Evolutionary conservation across 2,329 filamentous ascomycete species (phyloP), one percentile per base, ranked within the genome.

Genomic region (Coniochaeta sp.): DNA sequence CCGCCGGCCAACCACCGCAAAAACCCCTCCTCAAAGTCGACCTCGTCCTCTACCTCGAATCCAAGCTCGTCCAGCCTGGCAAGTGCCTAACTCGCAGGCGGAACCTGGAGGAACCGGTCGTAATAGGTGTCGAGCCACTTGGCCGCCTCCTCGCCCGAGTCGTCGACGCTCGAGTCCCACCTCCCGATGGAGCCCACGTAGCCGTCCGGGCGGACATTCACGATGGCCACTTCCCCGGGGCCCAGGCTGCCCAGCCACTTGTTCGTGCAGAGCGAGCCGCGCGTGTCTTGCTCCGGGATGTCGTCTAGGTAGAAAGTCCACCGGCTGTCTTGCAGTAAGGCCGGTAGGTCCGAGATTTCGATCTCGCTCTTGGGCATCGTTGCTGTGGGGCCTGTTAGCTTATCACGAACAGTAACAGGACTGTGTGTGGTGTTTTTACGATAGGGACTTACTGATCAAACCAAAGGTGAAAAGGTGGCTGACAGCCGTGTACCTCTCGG

Each of bases 251-350:
- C 86, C 7, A 89, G 76, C 88, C 88, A 91, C 71, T 89, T 90
- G 66, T 86, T 81, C 11, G 84, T 89, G 71, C 85, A 89, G 34
- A 78, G 71, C 40, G 74, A 68, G 43, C 78, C 77, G 26, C 78
- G 76, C 2, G 79, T 82, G 59, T 85, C 80, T 60, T 78, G 81
- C 65, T 82, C 80, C 28, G 80, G 77, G 16, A 85, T 72, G 69
- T 90, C 80, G 67, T 91, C 89, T 0, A 90, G 76, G 69, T 91
- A 91, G 62, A 91, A 80, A 0, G 87, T 89, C 87, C 88, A 91
- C 34, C 81, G 79, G 70, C 86, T 88, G 60, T 84, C 79, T 66
- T 87, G 82, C 44, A 91, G 70, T 24, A 87, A 70, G 0, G 76
- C 70, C 0, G 88, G 88, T 17, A 91, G 74, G 66, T 89, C 82